Conservation (phyloP, 2,329 filamentous ascomycete genomes). For the Stagonosporopsis rhizophila region DNA sequence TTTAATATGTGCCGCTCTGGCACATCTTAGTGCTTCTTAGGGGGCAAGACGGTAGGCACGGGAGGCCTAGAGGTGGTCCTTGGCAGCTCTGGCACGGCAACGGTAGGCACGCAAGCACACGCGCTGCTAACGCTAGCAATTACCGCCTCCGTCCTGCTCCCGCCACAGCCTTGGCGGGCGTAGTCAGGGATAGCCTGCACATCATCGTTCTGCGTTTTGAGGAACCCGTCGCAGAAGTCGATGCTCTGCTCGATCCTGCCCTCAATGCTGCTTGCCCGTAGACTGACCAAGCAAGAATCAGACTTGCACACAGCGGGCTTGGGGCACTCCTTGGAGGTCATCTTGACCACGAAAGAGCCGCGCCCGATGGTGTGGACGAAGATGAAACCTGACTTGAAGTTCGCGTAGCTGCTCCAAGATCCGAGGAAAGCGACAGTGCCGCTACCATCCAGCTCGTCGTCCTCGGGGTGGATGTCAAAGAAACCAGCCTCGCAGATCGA, state of each 20-base stretch:
- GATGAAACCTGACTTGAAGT: slow-evolving; percentile 44
- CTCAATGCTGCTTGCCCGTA: slow-evolving; percentile 32
- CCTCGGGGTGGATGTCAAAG: slow-evolving; percentile 52
- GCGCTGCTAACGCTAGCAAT: slow-evolving; percentile 36
- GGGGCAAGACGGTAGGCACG: slow-evolving; percentile 37
- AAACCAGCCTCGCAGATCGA: slow-evolving; percentile 50
- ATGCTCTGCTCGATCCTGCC: slow-evolving; percentile 26
- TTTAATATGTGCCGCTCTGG: not conserved
- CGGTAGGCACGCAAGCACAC: slow-evolving; percentile 34
- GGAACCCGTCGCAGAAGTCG: slow-evolving; percentile 30
- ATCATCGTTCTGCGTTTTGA: slow-evolving; percentile 26
- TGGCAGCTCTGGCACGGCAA: slow-evolving; percentile 31
- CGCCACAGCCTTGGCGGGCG: slow-evolving; percentile 26
- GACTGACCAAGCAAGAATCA: slow-evolving; percentile 24
- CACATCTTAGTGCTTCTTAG: slow-evolving; percentile 8
- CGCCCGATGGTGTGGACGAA: slow-evolving; percentile 49
- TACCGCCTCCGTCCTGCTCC: slow-evolving; percentile 12
- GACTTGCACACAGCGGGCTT: slow-evolving; percentile 32
- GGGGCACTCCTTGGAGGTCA: slow-evolving; percentile 32
- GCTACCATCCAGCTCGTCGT: slow-evolving; percentile 44
- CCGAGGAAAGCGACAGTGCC: slow-evolving; percentile 50
- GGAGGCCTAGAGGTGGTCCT: slow-evolving; percentile 32
- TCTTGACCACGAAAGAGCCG: slow-evolving; percentile 43
- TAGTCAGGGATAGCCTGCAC: slow-evolving; percentile 26
- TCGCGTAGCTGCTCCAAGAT: slow-evolving; percentile 49